These are phyloP conservation scores for Puccinellia tenuiflora DNA, from an alignment of 176 grass and related monocot species.

Conservation along the genomic window DNA sequence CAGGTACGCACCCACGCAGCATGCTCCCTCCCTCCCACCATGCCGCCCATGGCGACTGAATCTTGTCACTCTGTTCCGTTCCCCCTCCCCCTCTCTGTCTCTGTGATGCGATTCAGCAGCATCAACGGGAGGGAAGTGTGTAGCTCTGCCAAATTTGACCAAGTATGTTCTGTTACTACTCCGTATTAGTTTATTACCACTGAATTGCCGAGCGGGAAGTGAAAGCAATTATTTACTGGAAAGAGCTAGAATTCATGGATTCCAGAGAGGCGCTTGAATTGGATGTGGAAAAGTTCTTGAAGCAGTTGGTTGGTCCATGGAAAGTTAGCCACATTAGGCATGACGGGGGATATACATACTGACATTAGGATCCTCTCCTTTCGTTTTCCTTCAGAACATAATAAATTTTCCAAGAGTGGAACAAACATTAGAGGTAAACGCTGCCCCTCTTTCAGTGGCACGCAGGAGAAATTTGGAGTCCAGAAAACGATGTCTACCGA, in stretches of 20 bases:
- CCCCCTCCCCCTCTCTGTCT: no score
- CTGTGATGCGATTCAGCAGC: no score
- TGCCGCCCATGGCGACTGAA: no score
- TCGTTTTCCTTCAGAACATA: neutral
- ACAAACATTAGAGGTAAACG: neutral
- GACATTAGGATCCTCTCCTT: neutral
- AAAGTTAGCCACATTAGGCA: neutral
- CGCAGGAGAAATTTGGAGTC: conserved; percentile 3
- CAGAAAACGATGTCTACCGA: conserved; percentile 5
- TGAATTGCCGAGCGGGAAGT: neutral
- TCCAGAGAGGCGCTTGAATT: neutral
- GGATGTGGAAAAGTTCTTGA: neutral
- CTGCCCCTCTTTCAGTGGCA: neutral
- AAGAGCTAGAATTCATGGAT: neutral
- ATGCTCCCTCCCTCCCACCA: no score
- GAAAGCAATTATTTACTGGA: neutral
- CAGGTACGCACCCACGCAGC: conserved; percentile 40
- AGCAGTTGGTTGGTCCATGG: neutral
- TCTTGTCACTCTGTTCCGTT: no score
- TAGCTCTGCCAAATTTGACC: neutral
- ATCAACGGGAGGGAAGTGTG: no score
- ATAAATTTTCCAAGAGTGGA: neutral
- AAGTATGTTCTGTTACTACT: no score
- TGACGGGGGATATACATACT: no score
- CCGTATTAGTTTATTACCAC: neutral